Percentiles rank a stretch among this genome's conserved stretches.
These are phyloP conservation scores for Proliferodiscus dingleyae DNA, from an alignment of 2,329 filamentous ascomycete genomes.

Conservation along the genomic window DNA sequence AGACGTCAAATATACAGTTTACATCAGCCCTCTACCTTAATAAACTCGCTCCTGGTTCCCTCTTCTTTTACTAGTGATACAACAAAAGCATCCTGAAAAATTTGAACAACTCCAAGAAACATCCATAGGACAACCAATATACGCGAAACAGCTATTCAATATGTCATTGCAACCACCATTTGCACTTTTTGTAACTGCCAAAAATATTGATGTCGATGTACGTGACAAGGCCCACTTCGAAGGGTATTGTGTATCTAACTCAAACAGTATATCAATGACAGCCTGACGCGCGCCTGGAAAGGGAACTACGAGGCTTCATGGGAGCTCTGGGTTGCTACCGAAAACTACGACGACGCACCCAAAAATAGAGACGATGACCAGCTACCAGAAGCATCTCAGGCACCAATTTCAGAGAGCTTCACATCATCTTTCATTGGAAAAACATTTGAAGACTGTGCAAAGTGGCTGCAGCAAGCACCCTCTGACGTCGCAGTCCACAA, in stretches of 20 bases:
- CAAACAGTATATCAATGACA: not conserved
- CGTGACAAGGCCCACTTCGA: not conserved
- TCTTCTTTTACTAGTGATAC: not conserved
- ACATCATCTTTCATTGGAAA: not conserved
- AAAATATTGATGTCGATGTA: not conserved
- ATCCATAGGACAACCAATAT: not conserved
- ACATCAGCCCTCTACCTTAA: not conserved
- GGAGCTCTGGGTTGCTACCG: constrained; percentile 1
- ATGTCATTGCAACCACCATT: not conserved
- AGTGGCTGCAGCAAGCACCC: not conserved
- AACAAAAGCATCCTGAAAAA: not conserved
- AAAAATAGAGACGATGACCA: not conserved
- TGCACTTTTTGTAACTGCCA: not conserved
- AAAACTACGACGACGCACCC: not conserved
- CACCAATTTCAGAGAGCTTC: not conserved
- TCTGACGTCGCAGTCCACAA: not conserved
- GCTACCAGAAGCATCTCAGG: not conserved
- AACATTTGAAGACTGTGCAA: not conserved
- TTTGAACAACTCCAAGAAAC: not conserved
- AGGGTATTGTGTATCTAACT: not conserved
- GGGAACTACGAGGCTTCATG: not conserved
- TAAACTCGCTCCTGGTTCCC: not conserved
- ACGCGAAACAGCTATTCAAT: not conserved
- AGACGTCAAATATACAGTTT: not conserved
- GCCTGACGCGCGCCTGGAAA: not conserved